Base-by-base conservation (phyloP, 371 early-diverging fungal genomes). In the Funneliformis caledonium region DNA sequence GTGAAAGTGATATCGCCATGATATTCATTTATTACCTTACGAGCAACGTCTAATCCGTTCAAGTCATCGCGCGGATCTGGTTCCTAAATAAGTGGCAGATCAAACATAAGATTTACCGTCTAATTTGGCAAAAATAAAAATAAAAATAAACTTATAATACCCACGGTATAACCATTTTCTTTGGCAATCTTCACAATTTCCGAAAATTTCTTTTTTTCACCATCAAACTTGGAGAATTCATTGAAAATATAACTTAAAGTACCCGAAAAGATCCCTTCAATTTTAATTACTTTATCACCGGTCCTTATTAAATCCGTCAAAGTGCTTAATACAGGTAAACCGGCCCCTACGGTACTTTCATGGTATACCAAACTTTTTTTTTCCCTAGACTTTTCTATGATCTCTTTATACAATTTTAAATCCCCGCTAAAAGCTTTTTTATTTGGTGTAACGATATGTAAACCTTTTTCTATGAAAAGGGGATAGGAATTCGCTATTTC, bases 61-160 rank as follows among this genome's bases (percentile, higher is more conserved):
- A 98, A 89, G 83, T 99, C 99, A 84, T 99, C 99, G 72, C 98
- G 90, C 61, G 99, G 98, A 84, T 99, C 98, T 62, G 99, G 99
- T 84, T 99, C 99, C 88, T 91, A 80, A 12, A 78, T 42, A 42
- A 42, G 2, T 67, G 9, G 42, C 4, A 14, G 9, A 43, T 11
- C 2, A 47, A 69, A 9, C 9, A 37, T 37, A 37, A 37, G 37
- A 37, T 37, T 37, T 37, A 37, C 37, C 37, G 37, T 37, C 37
- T 37, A 37, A 37, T 37, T 2, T 37, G 37, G 2, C 37, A 37
- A 37, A 37, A 37, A 37, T 37, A 9, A 4, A 47, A 74, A 37
- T 26, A 59, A 50, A 43, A 9, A 33, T 22, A 1, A 16, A 9
- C 72, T 31, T 16, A 7, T 45, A 37, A 60, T 14, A 82, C 83